A percentile compares a stretch with the other conserved stretches of the same genome.
Conservation (phyloP, 495 filamentous ascomycete genomes). For the Talaromyces trachyspermus region DNA sequence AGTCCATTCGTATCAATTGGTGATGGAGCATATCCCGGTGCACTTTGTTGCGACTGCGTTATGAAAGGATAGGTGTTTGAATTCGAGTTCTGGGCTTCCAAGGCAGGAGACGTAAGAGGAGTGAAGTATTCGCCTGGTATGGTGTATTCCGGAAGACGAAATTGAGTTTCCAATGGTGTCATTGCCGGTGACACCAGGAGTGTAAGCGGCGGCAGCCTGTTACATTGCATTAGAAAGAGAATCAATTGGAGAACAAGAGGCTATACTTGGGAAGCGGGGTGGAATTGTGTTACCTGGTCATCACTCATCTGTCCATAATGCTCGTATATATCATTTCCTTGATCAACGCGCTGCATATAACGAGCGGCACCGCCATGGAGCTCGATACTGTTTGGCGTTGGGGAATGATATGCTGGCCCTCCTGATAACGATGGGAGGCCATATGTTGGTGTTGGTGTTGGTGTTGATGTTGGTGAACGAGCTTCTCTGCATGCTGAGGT, state of each 20-base stretch:
- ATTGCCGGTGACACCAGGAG: constrained; percentile 94
- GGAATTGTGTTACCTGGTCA: constrained; percentile 55
- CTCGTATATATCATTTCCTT: constrained; percentile 60
- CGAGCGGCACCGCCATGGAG: constrained; percentile 63
- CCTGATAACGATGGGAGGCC: constrained; percentile 32
- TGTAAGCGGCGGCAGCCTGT: constrained; percentile 63
- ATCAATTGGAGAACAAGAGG: too few species aligned
- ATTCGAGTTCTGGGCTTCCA: constrained; percentile 68
- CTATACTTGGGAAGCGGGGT: not conserved
- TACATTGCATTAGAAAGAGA: not conserved
- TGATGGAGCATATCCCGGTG: constrained; percentile 35
- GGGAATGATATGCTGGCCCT: constrained; percentile 67
- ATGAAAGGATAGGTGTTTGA: constrained; percentile 26
- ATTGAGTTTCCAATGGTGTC: constrained; percentile 81
- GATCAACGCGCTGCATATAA: constrained; percentile 54
- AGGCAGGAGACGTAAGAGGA: constrained; percentile 83
- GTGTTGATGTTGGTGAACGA: constrained; percentile 13
- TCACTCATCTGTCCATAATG: constrained; percentile 69
- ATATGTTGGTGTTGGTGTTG: constrained; percentile 43
- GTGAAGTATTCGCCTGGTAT: constrained; percentile 89
- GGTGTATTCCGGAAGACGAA: constrained; percentile 71
- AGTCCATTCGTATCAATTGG: constrained; percentile 40
- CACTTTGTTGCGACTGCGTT: constrained; percentile 25
- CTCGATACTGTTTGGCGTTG: constrained; percentile 89
- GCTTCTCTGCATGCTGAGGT: constrained; percentile 1